A percentile compares a stretch with the other conserved stretches of the same genome.
These are phyloP conservation scores for Kodamaea laetipori DNA, from an alignment of 805 yeast species.

Conservation along the genomic window DNA sequence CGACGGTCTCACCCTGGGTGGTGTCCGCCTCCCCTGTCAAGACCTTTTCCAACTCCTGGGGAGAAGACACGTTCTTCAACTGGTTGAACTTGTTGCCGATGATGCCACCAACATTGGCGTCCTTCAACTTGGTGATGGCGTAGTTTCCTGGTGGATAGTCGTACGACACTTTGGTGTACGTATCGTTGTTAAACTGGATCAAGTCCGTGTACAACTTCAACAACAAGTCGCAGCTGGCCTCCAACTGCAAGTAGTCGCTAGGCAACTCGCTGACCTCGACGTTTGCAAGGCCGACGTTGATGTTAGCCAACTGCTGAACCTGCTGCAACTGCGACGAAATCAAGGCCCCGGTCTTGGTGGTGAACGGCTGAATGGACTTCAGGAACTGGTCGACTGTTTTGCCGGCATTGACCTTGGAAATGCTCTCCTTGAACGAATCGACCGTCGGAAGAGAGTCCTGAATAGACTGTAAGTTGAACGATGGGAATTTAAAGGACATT, in stretches of 20 bases:
- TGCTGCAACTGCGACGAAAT: slow-evolving; percentile 64
- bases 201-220: slow-evolving; percentile 58
- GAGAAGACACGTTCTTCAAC: slow-evolving; percentile 62
- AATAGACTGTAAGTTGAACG: slow-evolving; percentile 39
- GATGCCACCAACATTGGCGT: slow-evolving; percentile 63
- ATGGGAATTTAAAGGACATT: slow-evolving; percentile 44
- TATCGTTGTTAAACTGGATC: slow-evolving; percentile 45
- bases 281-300: slow-evolving; percentile 30
- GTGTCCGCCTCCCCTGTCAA: slow-evolving; percentile 38
- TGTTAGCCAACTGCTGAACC: slow-evolving; percentile 38
- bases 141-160: slow-evolving; percentile 74
- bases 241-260: slow-evolving; percentile 67
- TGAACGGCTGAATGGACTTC: slow-evolving; percentile 51
- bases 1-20: slow-evolving; percentile 19
- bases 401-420: slow-evolving; percentile 38
- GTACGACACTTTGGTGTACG: slow-evolving; percentile 73
- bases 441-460: slow-evolving; percentile 46
- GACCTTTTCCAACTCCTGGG: slow-evolving; percentile 65
- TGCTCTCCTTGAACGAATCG: slow-evolving; percentile 38
- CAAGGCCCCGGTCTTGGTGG: slow-evolving; percentile 60
- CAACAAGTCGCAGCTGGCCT: slow-evolving; percentile 64
- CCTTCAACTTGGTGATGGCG: slow-evolving; percentile 55
- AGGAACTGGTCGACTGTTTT: slow-evolving; percentile 49
- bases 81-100: slow-evolving; percentile 58
- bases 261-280: slow-evolving; percentile 75